Base-by-base conservation (phyloP, 2,329 filamentous ascomycete genomes). In the Cladosporium halotolerans region DNA sequence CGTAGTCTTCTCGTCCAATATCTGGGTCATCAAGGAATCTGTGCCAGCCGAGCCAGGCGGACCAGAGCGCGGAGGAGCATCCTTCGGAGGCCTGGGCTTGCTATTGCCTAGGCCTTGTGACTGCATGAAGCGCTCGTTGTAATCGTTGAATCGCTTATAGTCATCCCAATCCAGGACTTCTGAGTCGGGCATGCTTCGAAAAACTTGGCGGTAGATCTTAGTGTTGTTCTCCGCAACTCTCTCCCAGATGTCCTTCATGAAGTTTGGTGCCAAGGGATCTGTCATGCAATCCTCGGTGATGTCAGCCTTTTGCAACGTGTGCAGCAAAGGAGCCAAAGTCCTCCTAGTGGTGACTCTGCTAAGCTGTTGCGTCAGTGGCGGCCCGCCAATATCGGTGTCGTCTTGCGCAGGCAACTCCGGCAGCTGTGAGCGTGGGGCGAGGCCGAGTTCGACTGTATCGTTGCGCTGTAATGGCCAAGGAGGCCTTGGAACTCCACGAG, bases 181-280 rank as follows among this genome's bases (percentile, higher is more conserved):
- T 48, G 85, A 96, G 68, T 99, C 93, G 1, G 93, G 93, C 88
- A 95, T 95, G 70, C 91, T 96, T 44, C 91, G 84, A 75, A 99
- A 99, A 8, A 99, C 92, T 57, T 87, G 83, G 32, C 93, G 86
- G 73, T 88, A 99, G 45, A 99, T 80, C 67, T 90, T 92, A 3
- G 93, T 99, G 68, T 99, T 99, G 74, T 97, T 97, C 58, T 87
- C 84, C 1, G 93, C 93, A 50, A 90, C 84, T 14, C 83, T 79
- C 59, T 86, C 84, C 95, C 95, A 99, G 1, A 89, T 84, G 57
- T 95, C 88, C 43, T 93, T 82, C 67, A 89, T 88, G 71, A 99
- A 99, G 1, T 79, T 75, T 51, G 89, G 80, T 54, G 85, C 84
- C 39, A 99, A 73, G 0, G 95, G 93, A 70, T 99, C 93, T 13